These are phyloP conservation scores for Zea luxurians DNA, from an alignment of 176 grass and related monocot species.

Conservation along the genomic window DNA sequence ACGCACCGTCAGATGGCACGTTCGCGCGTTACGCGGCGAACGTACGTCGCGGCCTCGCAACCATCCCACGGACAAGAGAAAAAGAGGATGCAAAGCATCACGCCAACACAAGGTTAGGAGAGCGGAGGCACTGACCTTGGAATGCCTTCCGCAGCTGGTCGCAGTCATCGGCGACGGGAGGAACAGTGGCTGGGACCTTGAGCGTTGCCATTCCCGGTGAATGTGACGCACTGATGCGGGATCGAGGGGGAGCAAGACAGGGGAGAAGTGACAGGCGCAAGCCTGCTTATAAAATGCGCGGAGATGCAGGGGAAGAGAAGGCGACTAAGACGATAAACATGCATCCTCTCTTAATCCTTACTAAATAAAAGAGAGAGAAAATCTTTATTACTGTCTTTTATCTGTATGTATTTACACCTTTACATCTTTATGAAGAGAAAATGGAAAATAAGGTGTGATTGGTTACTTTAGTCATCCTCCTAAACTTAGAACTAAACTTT, in stretches of 20 bases:
- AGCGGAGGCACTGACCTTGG: slow-evolving; percentile 44
- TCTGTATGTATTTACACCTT: too few relatives aligned
- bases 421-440: too few relatives aligned
- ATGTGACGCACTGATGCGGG: background rate
- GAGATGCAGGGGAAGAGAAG: background rate
- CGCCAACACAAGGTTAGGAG: background rate
- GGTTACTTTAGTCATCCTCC: too few relatives aligned
- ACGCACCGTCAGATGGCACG: slow-evolving; percentile 9
- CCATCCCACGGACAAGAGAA: background rate
- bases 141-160: slow-evolving; percentile 89
- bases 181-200: slow-evolving; percentile 54
- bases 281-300: background rate
- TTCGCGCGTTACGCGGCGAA: background rate
- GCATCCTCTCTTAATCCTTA: too few relatives aligned
- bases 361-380: too few relatives aligned
- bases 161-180: slow-evolving; percentile 67
- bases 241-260: background rate
- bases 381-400: too few relatives aligned
- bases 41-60: background rate
- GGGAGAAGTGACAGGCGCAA: background rate
- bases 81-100: background rate
- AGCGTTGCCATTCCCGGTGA: slow-evolving; percentile 65
- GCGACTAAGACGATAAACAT: background rate
- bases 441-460: too few relatives aligned
- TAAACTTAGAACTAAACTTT: too few relatives aligned